Conservation (phyloP, 768 basidiomycete genomes). For the Lactifluus echinatus region DNA sequence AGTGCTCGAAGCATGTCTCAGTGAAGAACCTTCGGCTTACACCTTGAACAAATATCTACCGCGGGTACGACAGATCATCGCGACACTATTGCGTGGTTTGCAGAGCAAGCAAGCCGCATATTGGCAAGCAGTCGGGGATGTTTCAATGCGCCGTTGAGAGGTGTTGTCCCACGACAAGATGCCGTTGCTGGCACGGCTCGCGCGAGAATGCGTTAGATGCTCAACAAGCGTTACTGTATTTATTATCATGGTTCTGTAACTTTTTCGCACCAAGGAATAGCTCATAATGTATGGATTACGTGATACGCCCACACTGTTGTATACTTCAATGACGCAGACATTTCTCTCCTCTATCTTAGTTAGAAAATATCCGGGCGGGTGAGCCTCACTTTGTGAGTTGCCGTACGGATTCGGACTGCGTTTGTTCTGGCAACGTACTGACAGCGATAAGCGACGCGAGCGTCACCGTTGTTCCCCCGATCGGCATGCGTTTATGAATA, state of each 20-base stretch:
- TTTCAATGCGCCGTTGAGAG: neutral
- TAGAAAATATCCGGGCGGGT: neutral
- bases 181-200: neutral
- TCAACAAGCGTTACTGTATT: neutral
- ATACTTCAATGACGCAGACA: neutral
- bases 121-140: conserved; percentile 22
- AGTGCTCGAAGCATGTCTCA: conserved; percentile 37
- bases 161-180: neutral
- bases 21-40: conserved; percentile 31
- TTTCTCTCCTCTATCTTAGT: neutral
- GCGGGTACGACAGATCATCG: conserved; percentile 30
- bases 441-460: neutral
- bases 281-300: neutral
- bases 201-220: neutral
- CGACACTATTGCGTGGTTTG: conserved; percentile 34
- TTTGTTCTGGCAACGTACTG: neutral
- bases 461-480: neutral
- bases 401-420: neutral
- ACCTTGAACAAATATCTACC: conserved; percentile 33
- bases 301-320: conserved; percentile 1
- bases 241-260: neutral
- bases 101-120: conserved; percentile 37
- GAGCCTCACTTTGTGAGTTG: neutral
- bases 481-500: no score
- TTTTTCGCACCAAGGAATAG: neutral